Conservation (phyloP, 1,284 basidiomycete species). For the Malassezia sympodialis region DNA sequence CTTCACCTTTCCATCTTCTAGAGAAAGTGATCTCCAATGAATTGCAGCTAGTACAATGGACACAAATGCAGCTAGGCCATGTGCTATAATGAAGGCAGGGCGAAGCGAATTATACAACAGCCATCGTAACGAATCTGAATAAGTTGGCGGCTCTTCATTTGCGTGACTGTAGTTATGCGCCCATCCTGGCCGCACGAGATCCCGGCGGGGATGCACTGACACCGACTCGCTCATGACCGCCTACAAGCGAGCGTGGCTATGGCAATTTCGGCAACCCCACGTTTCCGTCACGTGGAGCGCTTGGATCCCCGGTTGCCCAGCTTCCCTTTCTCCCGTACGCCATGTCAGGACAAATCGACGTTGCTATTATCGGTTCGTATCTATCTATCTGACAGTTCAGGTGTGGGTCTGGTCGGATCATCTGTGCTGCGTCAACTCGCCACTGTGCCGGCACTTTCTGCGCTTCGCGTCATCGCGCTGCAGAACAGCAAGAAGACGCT, state of each 20-base stretch:
- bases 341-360: constrained; percentile 14
- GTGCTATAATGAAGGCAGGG: neutral
- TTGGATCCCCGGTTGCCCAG: neutral
- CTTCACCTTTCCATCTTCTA: neutral
- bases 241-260: neutral
- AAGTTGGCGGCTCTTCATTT: neutral
- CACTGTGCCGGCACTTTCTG: constrained; percentile 24
- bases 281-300: neutral
- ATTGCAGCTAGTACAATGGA: neutral
- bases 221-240: constrained; percentile 6
- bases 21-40: neutral
- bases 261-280: neutral
- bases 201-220: constrained; percentile 1
- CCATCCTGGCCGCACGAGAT: constrained; percentile 1
- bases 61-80: constrained; percentile 2
- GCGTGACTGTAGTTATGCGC: constrained; percentile 1
- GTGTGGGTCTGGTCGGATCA: constrained; percentile 44
- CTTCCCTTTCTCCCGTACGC: neutral
- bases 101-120: constrained; percentile 8
- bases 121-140: constrained; percentile 5
- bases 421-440: constrained; percentile 42
- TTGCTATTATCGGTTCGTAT: constrained; percentile 13
- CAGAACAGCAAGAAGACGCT: constrained; percentile 47
- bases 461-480: constrained; percentile 33
- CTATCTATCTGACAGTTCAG: constrained; percentile 1